phyloP scores from a whole-genome alignment of 2,329 filamentous ascomycete genomes.

The Sporothrix inflata region DNA sequence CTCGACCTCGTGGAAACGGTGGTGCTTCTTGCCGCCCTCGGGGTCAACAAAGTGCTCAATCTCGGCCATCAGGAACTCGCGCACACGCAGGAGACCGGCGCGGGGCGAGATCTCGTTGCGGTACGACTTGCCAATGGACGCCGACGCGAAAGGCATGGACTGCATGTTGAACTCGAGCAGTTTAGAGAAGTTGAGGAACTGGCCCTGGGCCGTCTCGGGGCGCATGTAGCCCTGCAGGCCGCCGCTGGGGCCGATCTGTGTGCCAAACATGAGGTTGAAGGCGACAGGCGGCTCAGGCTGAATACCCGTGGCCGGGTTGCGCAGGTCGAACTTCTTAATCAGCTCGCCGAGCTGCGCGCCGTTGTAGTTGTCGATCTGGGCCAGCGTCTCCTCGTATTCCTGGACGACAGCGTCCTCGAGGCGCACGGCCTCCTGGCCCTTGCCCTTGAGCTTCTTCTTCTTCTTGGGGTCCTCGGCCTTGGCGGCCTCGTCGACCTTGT shows the following conservation, averaged over 20 bases:
- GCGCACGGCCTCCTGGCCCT: constrained; percentile 79
- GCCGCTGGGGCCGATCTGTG: constrained; percentile 85
- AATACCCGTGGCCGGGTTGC: constrained; percentile 79
- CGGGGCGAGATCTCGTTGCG: constrained; percentile 97
- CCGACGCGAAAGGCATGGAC: constrained; percentile 94
- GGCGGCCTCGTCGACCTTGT: constrained; percentile 68
- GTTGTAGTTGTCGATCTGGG: constrained; percentile 93
- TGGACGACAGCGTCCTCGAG: constrained; percentile 82
- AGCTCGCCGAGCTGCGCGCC: constrained; percentile 83
- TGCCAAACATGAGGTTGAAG: constrained; percentile 99
- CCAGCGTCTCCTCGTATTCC: constrained; percentile 90
- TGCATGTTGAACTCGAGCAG: constrained; percentile 95
- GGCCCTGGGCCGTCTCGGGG: constrained; percentile 95
- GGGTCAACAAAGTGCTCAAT: constrained; percentile 99
- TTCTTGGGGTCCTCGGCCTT: constrained; percentile 50
- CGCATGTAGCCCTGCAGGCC: constrained; percentile 83
- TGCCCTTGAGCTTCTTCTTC: constrained; percentile 87
- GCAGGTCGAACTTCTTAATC: constrained; percentile 89
- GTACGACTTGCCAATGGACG: constrained; percentile 97
- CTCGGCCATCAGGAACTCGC: constrained; percentile 98
- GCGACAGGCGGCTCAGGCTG: constrained; percentile 79
- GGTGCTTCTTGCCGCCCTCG: constrained; percentile 90
- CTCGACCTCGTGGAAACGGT: constrained; percentile 82
- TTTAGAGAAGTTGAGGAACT: constrained; percentile 94
- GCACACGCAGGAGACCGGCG: constrained; percentile 86